phyloP scores from a whole-genome alignment of 2,329 filamentous ascomycete species.

The Daldinia sp. region DNA sequence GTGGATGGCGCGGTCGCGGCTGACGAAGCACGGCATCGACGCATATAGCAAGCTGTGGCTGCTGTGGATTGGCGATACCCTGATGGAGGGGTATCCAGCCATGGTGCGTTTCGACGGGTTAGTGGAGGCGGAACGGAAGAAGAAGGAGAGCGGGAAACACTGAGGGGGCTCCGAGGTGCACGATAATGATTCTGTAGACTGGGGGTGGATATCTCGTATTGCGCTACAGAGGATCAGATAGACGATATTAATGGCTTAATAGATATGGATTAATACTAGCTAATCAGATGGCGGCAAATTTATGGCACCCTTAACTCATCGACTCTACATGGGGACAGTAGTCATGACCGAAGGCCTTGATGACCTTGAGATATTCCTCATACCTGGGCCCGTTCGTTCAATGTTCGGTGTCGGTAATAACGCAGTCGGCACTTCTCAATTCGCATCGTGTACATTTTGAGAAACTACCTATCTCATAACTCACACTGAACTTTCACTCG shows the following conservation, averaged over 20 bases:
- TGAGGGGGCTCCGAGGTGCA: conserved; percentile 40
- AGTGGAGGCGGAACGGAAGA: conserved; percentile 58
- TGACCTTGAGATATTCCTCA: background rate
- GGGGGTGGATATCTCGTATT: background rate
- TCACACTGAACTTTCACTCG: conserved; percentile 10
- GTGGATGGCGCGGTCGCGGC: conserved; percentile 62
- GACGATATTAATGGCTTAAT: background rate
- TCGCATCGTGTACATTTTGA: conserved; percentile 1
- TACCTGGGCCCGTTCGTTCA: conserved; percentile 12
- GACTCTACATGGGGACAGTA: background rate
- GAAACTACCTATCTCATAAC: background rate
- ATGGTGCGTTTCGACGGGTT: conserved; percentile 65
- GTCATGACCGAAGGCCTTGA: background rate
- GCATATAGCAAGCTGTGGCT: conserved; percentile 64
- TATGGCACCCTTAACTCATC: background rate
- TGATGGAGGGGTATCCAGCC: conserved; percentile 65
- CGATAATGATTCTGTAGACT: background rate
- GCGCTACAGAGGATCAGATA: background rate
- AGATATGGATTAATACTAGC: background rate
- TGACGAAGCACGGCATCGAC: conserved; percentile 62
- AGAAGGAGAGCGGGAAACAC: conserved; percentile 58
- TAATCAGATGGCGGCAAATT: background rate
- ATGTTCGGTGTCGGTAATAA: conserved; percentile 6
- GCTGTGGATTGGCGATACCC: conserved; percentile 64
- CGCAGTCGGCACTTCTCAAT: background rate